Evolutionary conservation across 257 asterid species (phyloP), one percentile per base, ranked within the genome.

Genomic region (Nicotiana undulata): DNA sequence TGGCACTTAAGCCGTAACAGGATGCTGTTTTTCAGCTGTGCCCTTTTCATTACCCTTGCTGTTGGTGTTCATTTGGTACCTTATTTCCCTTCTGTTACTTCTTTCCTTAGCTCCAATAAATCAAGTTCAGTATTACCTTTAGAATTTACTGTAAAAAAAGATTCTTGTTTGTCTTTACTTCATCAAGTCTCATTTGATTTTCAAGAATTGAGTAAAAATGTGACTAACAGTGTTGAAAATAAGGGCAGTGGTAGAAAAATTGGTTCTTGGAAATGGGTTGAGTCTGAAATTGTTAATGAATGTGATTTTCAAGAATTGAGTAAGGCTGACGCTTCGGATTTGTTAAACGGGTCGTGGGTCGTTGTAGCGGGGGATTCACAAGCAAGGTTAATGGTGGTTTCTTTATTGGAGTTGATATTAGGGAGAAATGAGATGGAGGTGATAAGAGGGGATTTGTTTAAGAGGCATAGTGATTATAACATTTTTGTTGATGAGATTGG

Each of bases 1-100:
- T 94, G 98, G 98, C 98, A 94, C 82, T 85, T 96, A 82, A 96
- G 98, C 85, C 97, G 99, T 37, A 96, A 94, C 92, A 94, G 93
- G 88, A 86, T 96, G 91, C 91, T 96, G 11, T 94, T 96, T 83
- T 96, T 96, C 90, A 96, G 99, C 85, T 89, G 99, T 83, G 98
- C 99, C 77, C 93, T 93, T 59, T 96, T 96, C 93, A 94, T 96
- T 24, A 92, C 98, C 12, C 97, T 96, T n/a, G 95, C 98, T 65
- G 95, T 96, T 60, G 93, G 98, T 80, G 98, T 96, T 83, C 98
- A 96, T 84, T 79, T 94, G 79, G 89, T 90, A 82, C 98, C 98
- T 3, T 96, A 91, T 86, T 90, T 96, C 82, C 97, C 97, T 55
- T 82, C 95, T 10, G 59, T 91, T 78, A 84, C 95, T 3, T 63